Conservation (phyloP, 768 basidiomycete genomes). For the Gloeostereum incarnatum region DNA sequence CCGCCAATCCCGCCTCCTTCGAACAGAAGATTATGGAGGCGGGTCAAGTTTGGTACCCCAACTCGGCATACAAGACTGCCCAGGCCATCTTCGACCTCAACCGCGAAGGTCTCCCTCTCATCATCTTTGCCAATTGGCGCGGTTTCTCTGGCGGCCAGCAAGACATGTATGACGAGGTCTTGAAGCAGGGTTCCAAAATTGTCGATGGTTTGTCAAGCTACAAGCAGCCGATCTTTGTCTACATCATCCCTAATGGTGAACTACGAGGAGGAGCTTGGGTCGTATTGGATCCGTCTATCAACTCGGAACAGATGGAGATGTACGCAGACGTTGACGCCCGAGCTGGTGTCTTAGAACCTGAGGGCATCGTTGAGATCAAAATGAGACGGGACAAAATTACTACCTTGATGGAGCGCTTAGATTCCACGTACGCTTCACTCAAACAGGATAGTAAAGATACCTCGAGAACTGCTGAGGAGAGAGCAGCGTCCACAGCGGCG, state of each 20-base stretch:
- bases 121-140: conserved; percentile 99
- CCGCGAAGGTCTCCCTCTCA: conserved; percentile 91
- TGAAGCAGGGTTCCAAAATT: conserved; percentile 97
- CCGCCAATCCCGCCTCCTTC: conserved; percentile 92
- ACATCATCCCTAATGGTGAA: conserved; percentile 97
- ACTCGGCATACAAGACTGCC: conserved; percentile 98
- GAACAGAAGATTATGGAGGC: conserved; percentile 99
- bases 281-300: conserved; percentile 96
- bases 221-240: conserved; percentile 97
- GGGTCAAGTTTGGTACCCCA: conserved; percentile 99
- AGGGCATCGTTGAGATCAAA: conserved; percentile 97
- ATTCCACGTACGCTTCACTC: conserved; percentile 69
- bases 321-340: conserved; percentile 94
- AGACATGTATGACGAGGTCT: conserved; percentile 96
- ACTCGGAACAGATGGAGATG: conserved; percentile 98
- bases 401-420: conserved; percentile 87
- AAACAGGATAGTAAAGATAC: conserved; percentile 76
- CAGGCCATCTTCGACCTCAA: conserved; percentile 99
- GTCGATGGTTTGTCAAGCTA: conserved; percentile 96
- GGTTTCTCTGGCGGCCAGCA: conserved; percentile 99
- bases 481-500: conserved; percentile 55
- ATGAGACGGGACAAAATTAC: conserved; percentile 93
- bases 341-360: conserved; percentile 94
- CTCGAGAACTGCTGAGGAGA: conserved; percentile 66
- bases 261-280: conserved; percentile 99